Evolutionary conservation across 768 basidiomycete species (phyloP).

Genomic region (Lentinula sp.): DNA sequence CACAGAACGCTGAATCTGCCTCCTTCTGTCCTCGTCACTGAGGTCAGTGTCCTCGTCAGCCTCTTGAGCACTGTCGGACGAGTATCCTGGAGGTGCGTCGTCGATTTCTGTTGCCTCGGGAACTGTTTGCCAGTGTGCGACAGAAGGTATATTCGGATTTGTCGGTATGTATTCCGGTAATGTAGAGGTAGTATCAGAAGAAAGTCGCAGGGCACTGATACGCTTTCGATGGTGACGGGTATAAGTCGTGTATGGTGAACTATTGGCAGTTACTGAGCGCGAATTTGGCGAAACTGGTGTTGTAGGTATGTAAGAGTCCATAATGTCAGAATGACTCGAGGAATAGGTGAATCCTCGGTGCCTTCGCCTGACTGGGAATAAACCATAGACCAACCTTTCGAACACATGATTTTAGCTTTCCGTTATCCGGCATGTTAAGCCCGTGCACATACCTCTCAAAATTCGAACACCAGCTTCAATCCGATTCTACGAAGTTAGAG

Average conservation of each 20-base stretch:
- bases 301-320: background rate
- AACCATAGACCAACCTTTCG: background rate
- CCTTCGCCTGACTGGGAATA: background rate
- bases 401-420: background rate
- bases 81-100: conserved; percentile 62
- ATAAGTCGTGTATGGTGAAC: conserved; percentile 6
- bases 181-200: conserved; percentile 60
- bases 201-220: conserved; percentile 48
- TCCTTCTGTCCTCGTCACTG: conserved; percentile 4
- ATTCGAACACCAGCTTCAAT: background rate
- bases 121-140: conserved; percentile 21
- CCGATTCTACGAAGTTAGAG: background rate
- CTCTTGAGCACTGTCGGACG: conserved; percentile 73
- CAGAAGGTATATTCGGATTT: conserved; percentile 15
- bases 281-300: background rate
- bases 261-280: conserved; percentile 11
- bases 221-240: conserved; percentile 44
- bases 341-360: background rate
- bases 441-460: background rate
- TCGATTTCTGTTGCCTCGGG: background rate
- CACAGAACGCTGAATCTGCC: background rate
- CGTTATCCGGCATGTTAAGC: background rate
- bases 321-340: background rate
- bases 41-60: conserved; percentile 63
- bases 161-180: conserved; percentile 56